These are phyloP conservation scores for Seiridium cupressi DNA, from an alignment of 2,329 filamentous ascomycete genomes.

Conservation along the genomic window DNA sequence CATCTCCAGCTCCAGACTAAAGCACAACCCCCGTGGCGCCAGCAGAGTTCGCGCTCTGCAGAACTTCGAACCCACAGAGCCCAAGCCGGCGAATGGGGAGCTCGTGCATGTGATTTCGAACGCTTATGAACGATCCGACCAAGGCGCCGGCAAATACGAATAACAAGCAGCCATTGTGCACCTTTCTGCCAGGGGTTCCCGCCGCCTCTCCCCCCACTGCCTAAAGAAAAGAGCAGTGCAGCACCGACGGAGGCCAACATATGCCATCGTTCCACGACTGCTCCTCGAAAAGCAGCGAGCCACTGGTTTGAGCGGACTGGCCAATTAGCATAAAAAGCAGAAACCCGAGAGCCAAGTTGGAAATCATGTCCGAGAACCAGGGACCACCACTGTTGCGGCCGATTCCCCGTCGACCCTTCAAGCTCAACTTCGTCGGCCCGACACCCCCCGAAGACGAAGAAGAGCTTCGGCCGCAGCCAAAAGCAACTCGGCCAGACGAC, in stretches of 20 bases:
- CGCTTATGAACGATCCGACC: background rate
- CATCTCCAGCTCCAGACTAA: no score
- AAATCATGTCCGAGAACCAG: background rate
- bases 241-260: background rate
- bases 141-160: background rate
- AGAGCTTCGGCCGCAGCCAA: conserved; percentile 24
- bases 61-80: no score
- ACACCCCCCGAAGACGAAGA: conserved; percentile 41
- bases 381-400: conserved; percentile 63
- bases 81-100: no score
- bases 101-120: background rate
- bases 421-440: conserved; percentile 48
- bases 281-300: background rate
- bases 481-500: conserved; percentile 36
- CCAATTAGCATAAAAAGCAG: background rate
- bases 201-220: background rate
- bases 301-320: background rate
- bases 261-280: background rate
- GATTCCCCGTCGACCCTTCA: conserved; percentile 70
- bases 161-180: background rate
- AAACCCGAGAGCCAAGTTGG: background rate
- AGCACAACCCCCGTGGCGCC: no score
- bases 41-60: no score
- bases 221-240: background rate
- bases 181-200: background rate